Conservation (phyloP, 805 yeast genomes). For the Jamesozyma hellenica region DNA sequence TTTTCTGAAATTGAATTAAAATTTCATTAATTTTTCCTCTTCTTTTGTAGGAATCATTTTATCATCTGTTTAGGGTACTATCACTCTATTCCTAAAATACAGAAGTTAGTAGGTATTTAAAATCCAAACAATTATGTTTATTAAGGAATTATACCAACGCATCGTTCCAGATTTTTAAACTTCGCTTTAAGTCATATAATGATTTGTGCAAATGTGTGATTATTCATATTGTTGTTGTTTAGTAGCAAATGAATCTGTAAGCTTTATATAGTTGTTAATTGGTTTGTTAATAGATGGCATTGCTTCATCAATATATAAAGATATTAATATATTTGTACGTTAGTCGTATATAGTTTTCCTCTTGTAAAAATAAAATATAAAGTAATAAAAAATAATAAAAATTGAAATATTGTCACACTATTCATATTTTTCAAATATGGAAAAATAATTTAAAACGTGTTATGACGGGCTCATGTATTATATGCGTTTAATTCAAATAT, state of each 20-base stretch:
- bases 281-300: too few species aligned
- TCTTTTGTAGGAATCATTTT: constrained; percentile 5
- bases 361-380: too few species aligned
- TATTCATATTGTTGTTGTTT: background rate
- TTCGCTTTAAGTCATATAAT: constrained; percentile 6
- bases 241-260: background rate
- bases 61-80: constrained; percentile 10
- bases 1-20: background rate
- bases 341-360: too few species aligned
- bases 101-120: constrained; percentile 3
- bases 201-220: constrained; percentile 3
- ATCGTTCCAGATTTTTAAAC: constrained; percentile 8
- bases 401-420: too few species aligned
- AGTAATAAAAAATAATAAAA: too few species aligned
- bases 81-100: constrained; percentile 1
- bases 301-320: too few species aligned
- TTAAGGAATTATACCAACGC: constrained; percentile 3
- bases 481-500: too few species aligned
- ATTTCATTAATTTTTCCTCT: constrained; percentile 2
- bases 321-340: too few species aligned
- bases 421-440: too few species aligned
- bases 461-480: too few species aligned
- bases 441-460: too few species aligned
- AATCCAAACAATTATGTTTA: constrained; percentile 1
- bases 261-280: constrained; percentile 1